A percentile compares a stretch with the other conserved stretches of the same genome.
phyloP scores from a whole-genome alignment of 1,139 yeast species.

The Chernovozyma sophiae-reginae region DNA sequence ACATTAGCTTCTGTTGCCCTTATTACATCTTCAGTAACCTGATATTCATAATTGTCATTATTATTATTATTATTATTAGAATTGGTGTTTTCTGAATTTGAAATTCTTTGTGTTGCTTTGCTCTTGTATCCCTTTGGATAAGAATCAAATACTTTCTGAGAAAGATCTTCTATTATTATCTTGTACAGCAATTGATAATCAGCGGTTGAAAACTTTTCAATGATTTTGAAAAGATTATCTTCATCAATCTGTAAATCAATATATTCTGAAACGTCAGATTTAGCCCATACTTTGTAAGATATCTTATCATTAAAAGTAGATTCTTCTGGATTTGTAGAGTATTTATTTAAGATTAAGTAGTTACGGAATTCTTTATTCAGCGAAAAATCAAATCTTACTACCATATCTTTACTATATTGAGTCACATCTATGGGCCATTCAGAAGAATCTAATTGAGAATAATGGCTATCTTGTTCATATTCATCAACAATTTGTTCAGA shows the following conservation, averaged over 20 bases:
- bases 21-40: slow-evolving; percentile 18
- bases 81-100: neutral
- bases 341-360: slow-evolving; percentile 12
- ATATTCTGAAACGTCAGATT: slow-evolving; percentile 17
- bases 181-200: slow-evolving; percentile 18
- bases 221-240: slow-evolving; percentile 19
- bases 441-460: slow-evolving; percentile 16
- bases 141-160: slow-evolving; percentile 53
- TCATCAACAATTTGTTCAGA: neutral
- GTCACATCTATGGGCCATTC: slow-evolving; percentile 44
- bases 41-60: slow-evolving; percentile 12
- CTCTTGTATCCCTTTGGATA: slow-evolving; percentile 31
- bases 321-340: slow-evolving; percentile 1
- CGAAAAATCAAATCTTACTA: slow-evolving; percentile 39
- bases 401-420: slow-evolving; percentile 49
- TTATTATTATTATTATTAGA: neutral
- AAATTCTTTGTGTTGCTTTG: slow-evolving; percentile 4
- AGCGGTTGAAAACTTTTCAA: slow-evolving; percentile 15
- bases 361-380: slow-evolving; percentile 16
- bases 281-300: slow-evolving; percentile 30
- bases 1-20: slow-evolving; percentile 18
- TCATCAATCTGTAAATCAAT: slow-evolving; percentile 34
- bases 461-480: slow-evolving; percentile 21
- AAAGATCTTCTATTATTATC: slow-evolving; percentile 51
- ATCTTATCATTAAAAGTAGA: slow-evolving; percentile 9